Conservation (phyloP, 108 stramenopile genomes). For the Poteriospumella lacustris region DNA sequence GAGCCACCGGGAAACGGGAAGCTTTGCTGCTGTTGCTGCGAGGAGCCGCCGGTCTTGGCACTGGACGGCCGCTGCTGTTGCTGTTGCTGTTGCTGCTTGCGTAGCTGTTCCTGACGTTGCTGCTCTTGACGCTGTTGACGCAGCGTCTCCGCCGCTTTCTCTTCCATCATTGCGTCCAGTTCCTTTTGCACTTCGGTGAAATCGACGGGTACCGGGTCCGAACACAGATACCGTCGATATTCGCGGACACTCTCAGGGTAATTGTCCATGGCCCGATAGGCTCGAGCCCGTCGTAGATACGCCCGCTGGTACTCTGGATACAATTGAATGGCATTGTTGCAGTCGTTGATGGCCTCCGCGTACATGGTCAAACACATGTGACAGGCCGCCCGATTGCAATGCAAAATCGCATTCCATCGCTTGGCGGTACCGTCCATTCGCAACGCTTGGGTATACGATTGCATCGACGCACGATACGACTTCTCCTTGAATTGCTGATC, state of each 20-base stretch:
- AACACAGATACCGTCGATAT: slow-evolving; percentile 18
- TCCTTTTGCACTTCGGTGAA: slow-evolving; percentile 2
- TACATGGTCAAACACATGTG: slow-evolving; percentile 16
- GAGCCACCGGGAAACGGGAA: too few relatives aligned
- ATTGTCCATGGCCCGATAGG: slow-evolving; percentile 11
- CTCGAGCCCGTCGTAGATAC: slow-evolving; percentile 33
- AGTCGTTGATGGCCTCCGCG: slow-evolving; percentile 29
- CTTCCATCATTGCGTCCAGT: neutral
- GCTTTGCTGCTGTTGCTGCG: too few relatives aligned
- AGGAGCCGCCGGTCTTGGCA: too few relatives aligned
- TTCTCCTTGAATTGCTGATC: slow-evolving; percentile 8
- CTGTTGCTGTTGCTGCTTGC: neutral
- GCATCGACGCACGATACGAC: neutral
- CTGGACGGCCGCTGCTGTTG: too few relatives aligned
- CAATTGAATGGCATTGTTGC: slow-evolving; percentile 19
- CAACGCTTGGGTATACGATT: neutral
- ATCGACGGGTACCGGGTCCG: slow-evolving; percentile 15
- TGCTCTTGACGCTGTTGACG: neutral
- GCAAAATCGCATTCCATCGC: slow-evolving; percentile 22
- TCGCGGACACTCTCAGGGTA: neutral
- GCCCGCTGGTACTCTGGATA: slow-evolving; percentile 30
- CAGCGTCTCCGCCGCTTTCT: neutral
- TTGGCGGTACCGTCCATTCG: neutral
- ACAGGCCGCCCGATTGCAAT: slow-evolving; percentile 34
- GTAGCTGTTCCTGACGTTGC: neutral